Percentiles rank a stretch among this genome's conserved stretches.
Evolutionary conservation across 768 basidiomycete species (phyloP).

Genomic region (Mycena galericulata): DNA sequence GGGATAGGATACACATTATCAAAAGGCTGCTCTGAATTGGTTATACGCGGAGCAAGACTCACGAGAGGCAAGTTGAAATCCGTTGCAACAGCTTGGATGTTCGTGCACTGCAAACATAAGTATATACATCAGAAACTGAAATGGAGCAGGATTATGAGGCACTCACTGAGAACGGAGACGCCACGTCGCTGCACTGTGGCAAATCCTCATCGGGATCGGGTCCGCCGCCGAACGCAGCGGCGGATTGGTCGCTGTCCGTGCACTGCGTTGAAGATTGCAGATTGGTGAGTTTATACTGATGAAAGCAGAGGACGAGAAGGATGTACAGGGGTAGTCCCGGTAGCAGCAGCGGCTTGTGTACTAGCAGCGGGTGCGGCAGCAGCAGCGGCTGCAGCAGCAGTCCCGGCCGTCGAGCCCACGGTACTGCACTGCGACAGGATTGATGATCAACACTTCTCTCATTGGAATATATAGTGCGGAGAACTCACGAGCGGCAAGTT

Average conservation of each 20-base stretch:
- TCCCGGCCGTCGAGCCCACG: background rate
- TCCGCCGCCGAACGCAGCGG: background rate
- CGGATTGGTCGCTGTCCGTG: background rate
- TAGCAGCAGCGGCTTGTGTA: background rate
- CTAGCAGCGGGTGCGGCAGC: background rate
- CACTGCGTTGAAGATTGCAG: background rate
- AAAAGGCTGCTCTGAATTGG: background rate
- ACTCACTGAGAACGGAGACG: background rate
- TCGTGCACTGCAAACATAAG: conserved; percentile 3
- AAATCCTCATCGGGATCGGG: background rate
- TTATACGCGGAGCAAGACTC: background rate
- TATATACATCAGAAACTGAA: background rate
- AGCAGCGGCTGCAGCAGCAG: background rate
- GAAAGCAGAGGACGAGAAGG: conserved; percentile 2
- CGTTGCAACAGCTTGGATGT: conserved; percentile 5
- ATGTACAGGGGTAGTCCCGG: background rate
- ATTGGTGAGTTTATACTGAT: conserved; percentile 1
- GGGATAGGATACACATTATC: background rate
- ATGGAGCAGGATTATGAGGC: background rate
- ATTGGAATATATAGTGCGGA: background rate
- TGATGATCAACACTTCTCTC: background rate
- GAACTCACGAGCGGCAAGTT: conserved; percentile 7
- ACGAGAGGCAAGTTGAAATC: conserved; percentile 1
- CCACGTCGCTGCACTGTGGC: no score
- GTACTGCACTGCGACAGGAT: background rate